These are phyloP conservation scores for Coniochaeta sp. DNA, from an alignment of 2,329 filamentous ascomycete species.

Conservation along the genomic window DNA sequence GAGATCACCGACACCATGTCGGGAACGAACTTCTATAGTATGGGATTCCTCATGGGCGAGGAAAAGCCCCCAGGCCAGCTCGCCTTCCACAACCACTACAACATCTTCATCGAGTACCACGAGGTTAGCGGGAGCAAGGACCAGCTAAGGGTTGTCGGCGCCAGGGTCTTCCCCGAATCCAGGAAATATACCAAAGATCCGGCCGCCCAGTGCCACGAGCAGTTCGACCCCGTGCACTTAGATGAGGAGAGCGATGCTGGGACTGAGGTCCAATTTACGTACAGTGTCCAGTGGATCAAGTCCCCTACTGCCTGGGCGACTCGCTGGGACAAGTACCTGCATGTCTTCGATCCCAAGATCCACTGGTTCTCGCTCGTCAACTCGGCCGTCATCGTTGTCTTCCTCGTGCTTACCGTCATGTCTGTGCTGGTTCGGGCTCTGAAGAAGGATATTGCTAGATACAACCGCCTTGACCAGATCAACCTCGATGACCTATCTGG, in stretches of 20 bases:
- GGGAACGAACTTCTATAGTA: slow-evolving; percentile 76
- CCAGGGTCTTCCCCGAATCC: slow-evolving; percentile 78
- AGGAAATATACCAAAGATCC: slow-evolving; percentile 45
- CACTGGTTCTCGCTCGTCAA: slow-evolving; percentile 99
- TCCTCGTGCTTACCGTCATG: slow-evolving; percentile 82
- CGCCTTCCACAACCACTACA: slow-evolving; percentile 86
- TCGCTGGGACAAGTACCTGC: slow-evolving; percentile 96
- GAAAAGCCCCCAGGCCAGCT: slow-evolving; percentile 46
- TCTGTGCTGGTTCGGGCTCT: slow-evolving; percentile 86
- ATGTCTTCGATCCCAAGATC: slow-evolving; percentile 95
- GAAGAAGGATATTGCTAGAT: slow-evolving; percentile 90
- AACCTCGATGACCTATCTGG: slow-evolving; percentile 83
- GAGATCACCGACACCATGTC: slow-evolving; percentile 69
- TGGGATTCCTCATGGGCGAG: slow-evolving; percentile 75
- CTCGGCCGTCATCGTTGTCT: slow-evolving; percentile 88
- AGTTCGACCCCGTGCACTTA: slow-evolving; percentile 53
- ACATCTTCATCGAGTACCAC: slow-evolving; percentile 91
- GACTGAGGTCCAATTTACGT: slow-evolving; percentile 75
- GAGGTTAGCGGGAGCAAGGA: slow-evolving; percentile 58
- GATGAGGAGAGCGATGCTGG: slow-evolving; percentile 46
- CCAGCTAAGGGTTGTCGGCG: slow-evolving; percentile 83
- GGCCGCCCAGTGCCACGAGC: slow-evolving; percentile 55
- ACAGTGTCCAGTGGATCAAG: slow-evolving; percentile 82
- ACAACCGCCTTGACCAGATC: slow-evolving; percentile 90
- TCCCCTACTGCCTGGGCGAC: slow-evolving; percentile 90